Conservation (phyloP, 2,329 filamentous ascomycete genomes). For the Aspergillus terreus region DNA sequence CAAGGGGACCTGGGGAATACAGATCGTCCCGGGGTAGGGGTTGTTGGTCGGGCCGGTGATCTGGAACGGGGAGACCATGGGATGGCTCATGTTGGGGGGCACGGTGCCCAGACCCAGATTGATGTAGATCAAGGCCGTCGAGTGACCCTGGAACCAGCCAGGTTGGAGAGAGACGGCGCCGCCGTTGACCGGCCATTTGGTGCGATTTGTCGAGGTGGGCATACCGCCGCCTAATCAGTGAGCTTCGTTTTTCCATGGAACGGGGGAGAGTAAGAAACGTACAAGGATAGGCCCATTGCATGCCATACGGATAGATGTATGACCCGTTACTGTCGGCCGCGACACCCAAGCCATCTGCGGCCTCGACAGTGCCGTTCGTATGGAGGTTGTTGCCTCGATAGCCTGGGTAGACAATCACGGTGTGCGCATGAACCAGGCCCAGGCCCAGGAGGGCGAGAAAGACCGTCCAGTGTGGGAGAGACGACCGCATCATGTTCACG, state of each 20-base stretch:
- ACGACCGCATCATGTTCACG: constrained; percentile 25
- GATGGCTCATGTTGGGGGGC: constrained; percentile 81
- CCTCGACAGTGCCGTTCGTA: constrained; percentile 61
- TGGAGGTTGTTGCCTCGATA: constrained; percentile 84
- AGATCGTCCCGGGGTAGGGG: constrained; percentile 84
- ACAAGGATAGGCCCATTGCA: constrained; percentile 97
- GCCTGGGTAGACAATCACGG: constrained; percentile 80
- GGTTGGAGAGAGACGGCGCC: constrained; percentile 89
- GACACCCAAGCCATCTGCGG: constrained; percentile 42
- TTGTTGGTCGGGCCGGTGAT: constrained; percentile 76
- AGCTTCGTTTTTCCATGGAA: background rate
- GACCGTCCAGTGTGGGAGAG: constrained; percentile 25
- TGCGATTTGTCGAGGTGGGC: constrained; percentile 72
- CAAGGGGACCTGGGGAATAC: constrained; percentile 82
- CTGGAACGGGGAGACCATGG: constrained; percentile 77
- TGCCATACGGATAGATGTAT: constrained; percentile 70
- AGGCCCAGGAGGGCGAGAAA: constrained; percentile 33
- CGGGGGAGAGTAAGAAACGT: constrained; percentile 37
- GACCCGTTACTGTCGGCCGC: constrained; percentile 47
- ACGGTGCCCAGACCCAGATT: constrained; percentile 84
- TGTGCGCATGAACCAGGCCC: constrained; percentile 54
- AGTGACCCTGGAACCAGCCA: constrained; percentile 91
- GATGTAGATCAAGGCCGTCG: constrained; percentile 77
- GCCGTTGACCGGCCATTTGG: constrained; percentile 83
- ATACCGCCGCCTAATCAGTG: constrained; percentile 65